Evolutionary conservation across 805 yeast species (phyloP), one percentile per base, ranked within the genome.

Genomic region (Candida tammaniensis): DNA sequence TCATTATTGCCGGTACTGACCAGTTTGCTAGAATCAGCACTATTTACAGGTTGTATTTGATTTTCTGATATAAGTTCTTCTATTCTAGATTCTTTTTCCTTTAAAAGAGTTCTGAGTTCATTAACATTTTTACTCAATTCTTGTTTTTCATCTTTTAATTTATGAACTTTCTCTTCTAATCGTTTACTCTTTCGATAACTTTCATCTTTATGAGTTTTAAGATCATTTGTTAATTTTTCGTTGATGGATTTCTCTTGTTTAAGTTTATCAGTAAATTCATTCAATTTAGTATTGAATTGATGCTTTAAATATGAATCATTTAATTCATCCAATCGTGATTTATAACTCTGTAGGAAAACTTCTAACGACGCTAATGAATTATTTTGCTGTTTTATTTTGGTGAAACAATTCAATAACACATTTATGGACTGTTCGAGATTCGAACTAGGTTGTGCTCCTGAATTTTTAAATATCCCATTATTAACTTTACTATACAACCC

Each of bases 311-410:
- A 57, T 5, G 39, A 35, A 3, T 48, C 44, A 40, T 59, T 61
- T 13, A 60, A 30, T 10, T 54, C 55, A 22, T 55, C 35, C 23
- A 58, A 25, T 39, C 35, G 50, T 11, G 31, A 23, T 25, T 59
- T 70, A 46, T 78, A 84, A 39, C 68, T 70, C 27, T 59, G 57
- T 39, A 83, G 52, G 44, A 80, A 82, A 16, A 57, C 61, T 22
- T 76, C 78, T 26, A 84, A 60, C 8, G 81, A 70, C 28, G 63
- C 61, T 35, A 82, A 53, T 38, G 78, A 70, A 43, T 74, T 64
- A 44, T 70, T 78, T 46, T 82, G 83, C 33, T 78, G 66, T 45
- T 74, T 79, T 36, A 78, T 78, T 42, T 73, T 65, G 33, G 78
- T 70, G 13, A 84, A 58, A 35, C 78, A 77, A 18, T 72, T 60